Evolutionary conservation across 2,329 filamentous ascomycete species (phyloP).

Genomic region (Aspergillus sojae): DNA sequence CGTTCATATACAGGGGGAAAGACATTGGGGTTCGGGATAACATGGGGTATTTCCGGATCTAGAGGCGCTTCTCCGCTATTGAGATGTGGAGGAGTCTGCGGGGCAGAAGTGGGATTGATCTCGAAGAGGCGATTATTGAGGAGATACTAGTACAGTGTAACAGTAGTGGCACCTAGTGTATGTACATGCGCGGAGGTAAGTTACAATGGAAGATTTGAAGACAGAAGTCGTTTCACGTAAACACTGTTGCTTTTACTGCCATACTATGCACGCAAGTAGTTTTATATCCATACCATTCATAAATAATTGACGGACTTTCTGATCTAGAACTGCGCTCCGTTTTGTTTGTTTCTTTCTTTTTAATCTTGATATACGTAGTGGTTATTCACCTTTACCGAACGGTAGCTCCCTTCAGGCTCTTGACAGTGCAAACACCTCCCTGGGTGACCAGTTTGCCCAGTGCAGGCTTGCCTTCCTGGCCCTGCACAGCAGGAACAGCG

Average conservation of each 20-base stretch:
- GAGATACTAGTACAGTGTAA: neutral
- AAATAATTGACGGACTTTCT: neutral
- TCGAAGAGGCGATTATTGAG: neutral
- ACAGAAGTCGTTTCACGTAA: conserved; percentile 12
- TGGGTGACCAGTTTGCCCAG: conserved; percentile 71
- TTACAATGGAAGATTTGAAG: neutral
- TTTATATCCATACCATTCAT: conserved; percentile 7
- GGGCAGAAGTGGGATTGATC: neutral
- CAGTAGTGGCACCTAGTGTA: neutral
- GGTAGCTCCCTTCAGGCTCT: conserved; percentile 75
- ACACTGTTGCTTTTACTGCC: conserved; percentile 10
- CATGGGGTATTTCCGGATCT: neutral
- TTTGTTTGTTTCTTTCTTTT: conserved; percentile 21
- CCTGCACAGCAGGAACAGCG: conserved; percentile 73
- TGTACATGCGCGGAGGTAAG: neutral
- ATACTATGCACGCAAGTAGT: conserved; percentile 2
- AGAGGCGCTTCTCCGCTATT: neutral
- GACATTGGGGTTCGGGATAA: neutral
- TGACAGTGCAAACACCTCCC: conserved; percentile 81
- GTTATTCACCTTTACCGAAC: conserved; percentile 65
- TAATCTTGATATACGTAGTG: neutral
- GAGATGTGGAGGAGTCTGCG: neutral
- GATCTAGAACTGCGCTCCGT: neutral
- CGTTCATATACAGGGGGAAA: neutral
- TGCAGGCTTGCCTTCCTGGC: conserved; percentile 60